Evolutionary conservation across 345 rosid species (phyloP), one percentile per base, ranked within the genome.

Genomic region (Populus tremula): DNA sequence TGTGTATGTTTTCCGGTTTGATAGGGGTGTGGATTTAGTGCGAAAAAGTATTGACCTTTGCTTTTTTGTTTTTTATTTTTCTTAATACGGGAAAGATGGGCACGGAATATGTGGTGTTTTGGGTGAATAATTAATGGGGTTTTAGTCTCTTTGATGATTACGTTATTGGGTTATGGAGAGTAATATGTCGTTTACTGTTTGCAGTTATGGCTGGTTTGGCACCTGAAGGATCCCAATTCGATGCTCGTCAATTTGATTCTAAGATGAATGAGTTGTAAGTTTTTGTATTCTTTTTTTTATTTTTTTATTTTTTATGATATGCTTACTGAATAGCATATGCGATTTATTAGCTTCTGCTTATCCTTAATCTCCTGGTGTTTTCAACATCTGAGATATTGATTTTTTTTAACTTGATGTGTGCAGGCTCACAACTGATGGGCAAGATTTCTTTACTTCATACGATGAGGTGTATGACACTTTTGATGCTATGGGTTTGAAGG

Each of bases 391-490:
- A n/a, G 18, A 12, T 74, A 36, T n/a, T 11, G 18, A 33, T 39
- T 20, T 43, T 81, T 14, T 18, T 12, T 63, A 75, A 23, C 71
- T 31, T 29, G 27, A 16, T 76, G 67, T 12, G 36, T 82, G 83
- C 85, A 89, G 95, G 70, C 88, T 87, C 21, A 74, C 84, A 54
- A 64, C 80, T n/a, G 92, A 90, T 9, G 87, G 83, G 12, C 84
- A 87, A 50, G 96, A 94, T 1, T 94, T 91, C 76, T 92, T 90
- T 82, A 89, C 96, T 2, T 74, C 82, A 25, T 92, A 88, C 81
- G 97, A 94, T 56, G 98, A 92, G 80, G 92, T 88, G 54, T 81
- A 84, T 65, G 98, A 94, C 39, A 92, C 87, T 77, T 94, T 94
- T 83, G 97, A 92, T 85, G 74, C 88, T 2, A 94, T 94, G 97